phyloP scores from a whole-genome alignment of 2,329 filamentous ascomycete species.

The Rhinocladiella similis region DNA sequence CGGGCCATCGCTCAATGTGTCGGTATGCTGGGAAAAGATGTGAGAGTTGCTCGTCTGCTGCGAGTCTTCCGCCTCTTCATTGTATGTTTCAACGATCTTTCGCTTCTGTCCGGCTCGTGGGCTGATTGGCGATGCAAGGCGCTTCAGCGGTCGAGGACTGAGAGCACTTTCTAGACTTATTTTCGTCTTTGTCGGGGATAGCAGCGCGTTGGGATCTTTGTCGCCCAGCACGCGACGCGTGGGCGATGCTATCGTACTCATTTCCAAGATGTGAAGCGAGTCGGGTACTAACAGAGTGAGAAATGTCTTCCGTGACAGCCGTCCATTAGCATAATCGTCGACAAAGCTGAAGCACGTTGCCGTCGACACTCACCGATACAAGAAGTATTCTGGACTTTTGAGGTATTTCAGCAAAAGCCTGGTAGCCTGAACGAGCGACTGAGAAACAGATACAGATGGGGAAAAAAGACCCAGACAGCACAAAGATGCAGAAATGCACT shows the following conservation, averaged over 20 bases:
- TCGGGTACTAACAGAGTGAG: too few relatives aligned
- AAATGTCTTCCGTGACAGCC: too few relatives aligned
- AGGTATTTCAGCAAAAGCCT: too few relatives aligned
- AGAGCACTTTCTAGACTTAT: background rate
- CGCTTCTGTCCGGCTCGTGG: constrained; percentile 28
- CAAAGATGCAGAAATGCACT: too few relatives aligned
- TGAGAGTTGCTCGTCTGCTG: constrained; percentile 8
- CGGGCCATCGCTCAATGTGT: constrained; percentile 18
- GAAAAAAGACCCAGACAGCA: background rate
- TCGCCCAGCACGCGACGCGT: constrained; percentile 28
- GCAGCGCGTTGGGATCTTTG: constrained; percentile 27
- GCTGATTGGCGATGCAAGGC: constrained; percentile 5
- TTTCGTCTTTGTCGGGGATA: constrained; percentile 16
- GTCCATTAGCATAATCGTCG: too few relatives aligned
- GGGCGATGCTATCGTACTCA: constrained; percentile 17
- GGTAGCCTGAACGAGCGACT: too few relatives aligned
- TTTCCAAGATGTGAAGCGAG: background rate
- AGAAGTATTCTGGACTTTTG: too few relatives aligned
- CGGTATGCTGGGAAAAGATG: constrained; percentile 19
- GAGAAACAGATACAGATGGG: too few relatives aligned
- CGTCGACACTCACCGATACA: too few relatives aligned
- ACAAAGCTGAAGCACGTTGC: too few relatives aligned
- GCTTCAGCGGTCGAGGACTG: constrained; percentile 11
- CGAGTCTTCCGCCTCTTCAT: constrained; percentile 10
- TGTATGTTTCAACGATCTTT: constrained; percentile 22